Evolutionary conservation across 164 flowering plant species (phyloP).

Genomic region (Amborella trichopoda): DNA sequence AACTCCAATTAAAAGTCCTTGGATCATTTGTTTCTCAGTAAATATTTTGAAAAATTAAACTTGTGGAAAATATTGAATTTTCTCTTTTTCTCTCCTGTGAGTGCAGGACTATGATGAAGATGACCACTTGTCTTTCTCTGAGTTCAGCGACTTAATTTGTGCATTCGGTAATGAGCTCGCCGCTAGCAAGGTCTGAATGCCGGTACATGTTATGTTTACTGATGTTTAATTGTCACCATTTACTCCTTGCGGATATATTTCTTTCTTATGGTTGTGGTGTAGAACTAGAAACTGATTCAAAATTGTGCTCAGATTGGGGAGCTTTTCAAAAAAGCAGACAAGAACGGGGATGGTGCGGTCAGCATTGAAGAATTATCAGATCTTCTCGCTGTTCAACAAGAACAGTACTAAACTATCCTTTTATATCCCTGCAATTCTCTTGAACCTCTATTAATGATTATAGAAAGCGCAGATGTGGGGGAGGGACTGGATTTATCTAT

Average conservation of each 20-base stretch:
- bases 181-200: conserved; percentile 41
- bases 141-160: conserved; percentile 64
- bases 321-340: conserved; percentile 77
- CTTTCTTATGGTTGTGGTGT: too few species aligned
- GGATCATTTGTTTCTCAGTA: too few species aligned
- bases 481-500: too few species aligned
- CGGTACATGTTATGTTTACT: not conserved
- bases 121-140: conserved; percentile 66
- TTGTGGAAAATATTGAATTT: not conserved
- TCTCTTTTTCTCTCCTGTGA: not conserved
- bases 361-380: conserved; percentile 85
- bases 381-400: conserved; percentile 75
- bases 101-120: conserved; percentile 69
- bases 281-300: too few species aligned
- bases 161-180: conserved; percentile 91
- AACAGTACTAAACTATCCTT: conserved; percentile 42
- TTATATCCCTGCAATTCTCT: too few species aligned
- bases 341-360: conserved; percentile 75
- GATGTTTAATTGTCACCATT: too few species aligned
- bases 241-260: too few species aligned
- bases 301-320: conserved; percentile 62
- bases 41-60: too few species aligned
- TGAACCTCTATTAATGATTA: too few species aligned
- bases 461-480: too few species aligned
- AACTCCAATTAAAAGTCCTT: too few species aligned